These are phyloP conservation scores for Leucosporidium scottii DNA, from an alignment of 768 basidiomycete genomes.

Conservation along the genomic window DNA sequence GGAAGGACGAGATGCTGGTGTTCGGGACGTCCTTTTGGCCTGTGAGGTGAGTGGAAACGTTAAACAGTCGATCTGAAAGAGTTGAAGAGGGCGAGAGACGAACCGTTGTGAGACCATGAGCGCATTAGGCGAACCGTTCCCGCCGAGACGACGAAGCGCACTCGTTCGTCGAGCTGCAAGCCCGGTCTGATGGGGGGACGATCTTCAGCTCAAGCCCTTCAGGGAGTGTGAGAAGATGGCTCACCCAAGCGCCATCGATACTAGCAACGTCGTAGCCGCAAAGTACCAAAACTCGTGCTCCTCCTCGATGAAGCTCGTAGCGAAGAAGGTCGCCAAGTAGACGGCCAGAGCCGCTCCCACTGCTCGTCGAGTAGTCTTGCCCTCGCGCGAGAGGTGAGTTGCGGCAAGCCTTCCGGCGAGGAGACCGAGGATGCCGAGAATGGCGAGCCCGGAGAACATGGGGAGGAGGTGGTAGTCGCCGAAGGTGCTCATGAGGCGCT, in stretches of 20 bases:
- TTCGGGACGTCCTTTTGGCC: slow-evolving; percentile 28
- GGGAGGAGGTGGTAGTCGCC: slow-evolving; percentile 75
- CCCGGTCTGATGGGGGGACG: not conserved
- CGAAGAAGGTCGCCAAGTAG: slow-evolving; percentile 15
- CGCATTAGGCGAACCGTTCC: slow-evolving; percentile 4
- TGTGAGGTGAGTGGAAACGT: not conserved
- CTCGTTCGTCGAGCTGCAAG: not conserved
- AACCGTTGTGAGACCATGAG: slow-evolving; percentile 24
- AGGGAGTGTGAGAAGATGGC: not conserved
- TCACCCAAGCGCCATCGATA: not conserved
- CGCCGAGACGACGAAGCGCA: not conserved
- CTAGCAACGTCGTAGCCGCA: not conserved
- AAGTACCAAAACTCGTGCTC: slow-evolving; percentile 30
- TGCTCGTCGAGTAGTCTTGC: not conserved
- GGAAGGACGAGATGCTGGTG: not conserved
- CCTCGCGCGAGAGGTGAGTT: not conserved
- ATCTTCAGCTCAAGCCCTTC: not conserved
- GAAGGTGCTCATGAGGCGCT: slow-evolving; percentile 74
- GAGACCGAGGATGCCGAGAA: slow-evolving; percentile 44
- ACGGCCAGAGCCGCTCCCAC: slow-evolving; percentile 4
- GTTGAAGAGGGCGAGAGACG: not conserved
- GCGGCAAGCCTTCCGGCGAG: not conserved
- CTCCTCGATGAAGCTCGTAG: slow-evolving; percentile 31
- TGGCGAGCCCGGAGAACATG: slow-evolving; percentile 62
- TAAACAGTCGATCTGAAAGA: not conserved